phyloP scores from a whole-genome alignment of 495 filamentous ascomycete species.

The Polyplosphaeria fusca region DNA sequence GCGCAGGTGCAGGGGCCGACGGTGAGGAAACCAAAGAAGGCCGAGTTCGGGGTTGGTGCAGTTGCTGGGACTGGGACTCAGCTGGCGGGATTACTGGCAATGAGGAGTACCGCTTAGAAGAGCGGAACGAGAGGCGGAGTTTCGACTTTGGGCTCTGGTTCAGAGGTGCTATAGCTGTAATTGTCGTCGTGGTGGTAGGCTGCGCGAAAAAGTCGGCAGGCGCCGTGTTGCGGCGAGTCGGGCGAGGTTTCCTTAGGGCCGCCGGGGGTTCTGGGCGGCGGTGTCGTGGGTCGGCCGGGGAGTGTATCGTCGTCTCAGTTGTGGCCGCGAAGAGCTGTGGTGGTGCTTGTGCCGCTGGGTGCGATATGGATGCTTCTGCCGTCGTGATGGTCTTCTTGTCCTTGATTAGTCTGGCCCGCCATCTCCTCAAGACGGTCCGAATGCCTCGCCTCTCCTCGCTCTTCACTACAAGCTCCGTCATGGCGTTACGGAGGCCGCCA shows the following conservation, averaged over 20 bases:
- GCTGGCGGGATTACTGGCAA: neutral
- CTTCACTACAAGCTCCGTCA: too few species aligned
- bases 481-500: too few species aligned
- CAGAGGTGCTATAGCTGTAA: neutral
- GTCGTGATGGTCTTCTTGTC: too few species aligned
- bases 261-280: neutral
- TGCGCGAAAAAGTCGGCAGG: neutral
- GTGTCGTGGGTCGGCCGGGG: slow-evolving; percentile 7
- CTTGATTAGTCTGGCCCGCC: too few species aligned
- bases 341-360: too few species aligned
- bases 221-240: neutral
- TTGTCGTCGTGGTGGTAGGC: neutral
- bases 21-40: neutral
- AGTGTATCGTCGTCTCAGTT: slow-evolving; percentile 9
- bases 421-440: too few species aligned
- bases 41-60: neutral
- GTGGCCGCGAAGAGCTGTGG: slow-evolving; percentile 7
- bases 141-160: neutral
- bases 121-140: neutral
- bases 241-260: neutral
- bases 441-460: too few species aligned
- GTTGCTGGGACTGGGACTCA: neutral
- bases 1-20: neutral
- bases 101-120: neutral
- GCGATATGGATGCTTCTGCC: too few species aligned